Conservation (phyloP, 164 flowering plant species). For the Magnolia kwangsiensis region DNA sequence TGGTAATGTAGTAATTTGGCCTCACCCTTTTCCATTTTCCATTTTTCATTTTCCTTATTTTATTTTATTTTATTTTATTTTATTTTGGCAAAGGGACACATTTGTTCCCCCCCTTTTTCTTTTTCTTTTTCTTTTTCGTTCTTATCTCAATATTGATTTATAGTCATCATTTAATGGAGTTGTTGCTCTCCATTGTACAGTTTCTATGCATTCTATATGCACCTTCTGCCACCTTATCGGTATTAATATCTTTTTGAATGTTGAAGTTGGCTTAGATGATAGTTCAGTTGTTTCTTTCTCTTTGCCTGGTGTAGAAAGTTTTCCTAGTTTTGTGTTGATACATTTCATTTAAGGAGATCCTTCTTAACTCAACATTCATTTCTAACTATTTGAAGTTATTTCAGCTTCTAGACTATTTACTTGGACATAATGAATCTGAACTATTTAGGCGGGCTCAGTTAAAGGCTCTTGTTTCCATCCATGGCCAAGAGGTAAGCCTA, state of each 20-base stretch:
- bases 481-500: slow-evolving; percentile 70
- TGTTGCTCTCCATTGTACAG: not conserved
- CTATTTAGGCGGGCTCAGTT: slow-evolving; percentile 92
- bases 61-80: not conserved
- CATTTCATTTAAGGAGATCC: not conserved
- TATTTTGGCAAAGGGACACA: too few species aligned
- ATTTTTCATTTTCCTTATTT: not conserved
- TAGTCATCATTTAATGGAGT: not conserved
- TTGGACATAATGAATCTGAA: slow-evolving; percentile 81
- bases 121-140: not conserved
- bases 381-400: slow-evolving; percentile 17
- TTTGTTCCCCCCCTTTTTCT: too few species aligned
- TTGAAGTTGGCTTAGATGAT: not conserved
- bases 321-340: not conserved
- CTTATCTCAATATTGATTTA: not conserved
- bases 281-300: not conserved
- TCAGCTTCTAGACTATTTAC: slow-evolving; percentile 77
- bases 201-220: not conserved
- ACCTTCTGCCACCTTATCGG: not conserved
- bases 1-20: not conserved
- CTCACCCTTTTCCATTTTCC: not conserved
- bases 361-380: not conserved
- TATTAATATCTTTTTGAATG: not conserved
- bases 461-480: slow-evolving; percentile 93
- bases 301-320: not conserved